Percentiles rank a stretch among this genome's conserved stretches.
Evolutionary conservation across 768 basidiomycete species (phyloP).

Genomic region (Tylopilus cervinicoccineus): DNA sequence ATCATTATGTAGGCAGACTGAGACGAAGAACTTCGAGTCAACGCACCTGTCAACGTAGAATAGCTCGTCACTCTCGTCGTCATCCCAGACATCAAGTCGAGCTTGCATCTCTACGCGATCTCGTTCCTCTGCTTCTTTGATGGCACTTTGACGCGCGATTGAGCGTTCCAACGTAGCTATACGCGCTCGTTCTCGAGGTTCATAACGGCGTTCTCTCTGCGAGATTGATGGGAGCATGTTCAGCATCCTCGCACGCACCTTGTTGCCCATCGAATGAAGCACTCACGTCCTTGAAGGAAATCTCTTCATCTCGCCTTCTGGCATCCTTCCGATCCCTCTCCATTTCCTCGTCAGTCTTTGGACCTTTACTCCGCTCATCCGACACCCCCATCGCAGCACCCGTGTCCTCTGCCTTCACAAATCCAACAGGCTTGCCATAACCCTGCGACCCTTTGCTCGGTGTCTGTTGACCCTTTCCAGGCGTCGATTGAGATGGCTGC

Average conservation of each 20-base stretch:
- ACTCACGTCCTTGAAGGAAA: constrained; percentile 83
- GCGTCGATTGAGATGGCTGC: constrained; percentile 32
- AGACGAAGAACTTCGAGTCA: background rate
- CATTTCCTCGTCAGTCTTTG: constrained; percentile 84
- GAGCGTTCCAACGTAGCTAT: constrained; percentile 74
- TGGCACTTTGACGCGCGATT: constrained; percentile 65
- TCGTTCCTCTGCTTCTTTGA: constrained; percentile 74
- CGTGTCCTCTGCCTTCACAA: constrained; percentile 67
- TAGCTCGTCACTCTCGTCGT: constrained; percentile 87
- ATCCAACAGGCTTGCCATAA: constrained; percentile 76
- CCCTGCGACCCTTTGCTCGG: constrained; percentile 69
- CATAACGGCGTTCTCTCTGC: constrained; percentile 92
- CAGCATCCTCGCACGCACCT: background rate
- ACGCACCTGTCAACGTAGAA: constrained; percentile 90
- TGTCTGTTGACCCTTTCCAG: constrained; percentile 42
- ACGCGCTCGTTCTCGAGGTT: constrained; percentile 80
- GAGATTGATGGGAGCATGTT: background rate
- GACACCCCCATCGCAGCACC: constrained; percentile 34
- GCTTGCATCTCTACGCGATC: constrained; percentile 78
- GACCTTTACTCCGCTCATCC: constrained; percentile 35
- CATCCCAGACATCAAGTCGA: constrained; percentile 85
- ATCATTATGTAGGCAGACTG: background rate
- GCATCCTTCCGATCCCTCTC: constrained; percentile 79
- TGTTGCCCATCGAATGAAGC: background rate
- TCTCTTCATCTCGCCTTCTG: constrained; percentile 73